Conservation (phyloP, 176 grass and related monocot genomes). For the Oryza officinalis region DNA sequence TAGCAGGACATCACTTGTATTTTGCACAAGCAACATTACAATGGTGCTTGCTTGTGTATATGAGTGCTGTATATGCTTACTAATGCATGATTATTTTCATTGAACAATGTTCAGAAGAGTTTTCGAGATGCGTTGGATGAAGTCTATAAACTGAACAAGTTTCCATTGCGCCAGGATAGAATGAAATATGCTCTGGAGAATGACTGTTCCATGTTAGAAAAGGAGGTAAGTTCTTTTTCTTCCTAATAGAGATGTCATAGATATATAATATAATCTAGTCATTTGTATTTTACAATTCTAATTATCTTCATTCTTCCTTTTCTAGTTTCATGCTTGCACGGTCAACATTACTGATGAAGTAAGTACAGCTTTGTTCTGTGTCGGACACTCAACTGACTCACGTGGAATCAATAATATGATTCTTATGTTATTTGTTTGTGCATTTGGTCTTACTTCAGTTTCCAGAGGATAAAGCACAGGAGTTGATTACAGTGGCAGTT, state of each 20-base stretch:
- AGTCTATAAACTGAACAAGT: constrained; percentile 2
- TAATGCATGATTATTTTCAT: not conserved
- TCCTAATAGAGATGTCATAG: not conserved
- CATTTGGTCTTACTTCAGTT: too few species aligned
- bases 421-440: too few species aligned
- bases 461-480: not conserved
- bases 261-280: not conserved
- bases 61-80: not conserved
- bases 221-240: not conserved
- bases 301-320: too few species aligned
- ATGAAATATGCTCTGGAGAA: not conserved
- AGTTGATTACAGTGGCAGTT: not conserved
- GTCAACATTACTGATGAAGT: too few species aligned
- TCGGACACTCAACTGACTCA: too few species aligned
- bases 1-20: not conserved
- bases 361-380: too few species aligned
- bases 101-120: not conserved
- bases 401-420: too few species aligned
- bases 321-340: too few species aligned
- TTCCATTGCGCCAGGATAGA: not conserved
- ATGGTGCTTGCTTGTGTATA: not conserved
- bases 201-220: not conserved
- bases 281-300: too few species aligned
- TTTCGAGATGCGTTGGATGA: constrained; percentile 13
- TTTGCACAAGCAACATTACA: not conserved